Base-by-base conservation (phyloP, 352 stramenopile genomes). In the Globisporangium abappressorium region DNA sequence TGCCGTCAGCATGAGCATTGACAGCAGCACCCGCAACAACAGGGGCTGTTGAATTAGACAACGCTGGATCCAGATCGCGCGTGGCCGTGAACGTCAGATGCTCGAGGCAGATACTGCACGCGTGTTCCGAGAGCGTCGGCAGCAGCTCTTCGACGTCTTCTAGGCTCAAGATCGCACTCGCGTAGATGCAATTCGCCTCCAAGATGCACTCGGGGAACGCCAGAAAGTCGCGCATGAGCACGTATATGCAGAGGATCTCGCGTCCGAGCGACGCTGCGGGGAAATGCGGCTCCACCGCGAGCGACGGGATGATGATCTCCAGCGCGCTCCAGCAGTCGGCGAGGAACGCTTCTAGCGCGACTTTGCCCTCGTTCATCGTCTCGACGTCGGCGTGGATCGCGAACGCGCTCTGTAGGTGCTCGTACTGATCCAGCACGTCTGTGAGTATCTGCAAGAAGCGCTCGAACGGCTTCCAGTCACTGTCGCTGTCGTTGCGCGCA, bases 31-130 rank as follows among this genome's bases (percentile, higher is more conserved):
- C 54, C 20, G 30, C 20, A 2, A 4, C 18, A 11, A 5, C 28
- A 15, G n/a, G 2, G 15, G 11, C 4, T 18, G 36, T 43, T 20
- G 38, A 15, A 56, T n/a, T 30, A 5, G 49, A 56, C 1, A 22
- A 9, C 1, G 57, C 53, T 4, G 70, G 59, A 14, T 70, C 57
- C 12, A 80, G 30, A 3, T 70, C 62, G 18, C 76, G 73, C 53
- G 57, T 71, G 53, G 64, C 69, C 36, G 46, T 26, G 30, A 65
- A 73, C 3, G 73, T 56, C 33, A 87, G 58, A 18, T 46, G 28
- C 60, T 90, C 80, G 49, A 90, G 71, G 20, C 78, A 90, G 68
- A 90, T 87, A 66, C 81, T 90, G 71, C 81, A 90, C 55, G 70
- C 69, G 20, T 79, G 65, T 54, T 84, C 74, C 5, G 64, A 72